Base-by-base conservation (phyloP, 2,329 filamentous ascomycete genomes). In the Plenodomus tracheiphilus region DNA sequence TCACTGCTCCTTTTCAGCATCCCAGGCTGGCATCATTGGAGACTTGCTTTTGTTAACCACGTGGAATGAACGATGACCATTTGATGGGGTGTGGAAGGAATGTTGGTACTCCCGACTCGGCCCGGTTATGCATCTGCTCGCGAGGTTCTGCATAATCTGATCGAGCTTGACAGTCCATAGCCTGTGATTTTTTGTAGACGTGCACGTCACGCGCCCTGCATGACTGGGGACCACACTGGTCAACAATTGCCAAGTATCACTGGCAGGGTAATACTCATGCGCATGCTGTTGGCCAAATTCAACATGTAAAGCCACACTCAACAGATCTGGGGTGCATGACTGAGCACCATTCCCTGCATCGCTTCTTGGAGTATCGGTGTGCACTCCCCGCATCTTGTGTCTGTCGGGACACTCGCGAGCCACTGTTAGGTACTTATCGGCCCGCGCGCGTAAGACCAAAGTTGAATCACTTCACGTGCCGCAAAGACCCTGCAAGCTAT, bases 51-150 rank as follows among this genome's bases (percentile, higher is more conserved):
- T n/a, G n/a, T n/a, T n/a, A n/a, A n/a, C n/a, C n/a, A n/a, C n/a
- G n/a, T n/a, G n/a, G n/a, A n/a, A n/a, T n/a, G n/a, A n/a, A n/a
- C n/a, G n/a, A n/a, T n/a, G n/a, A n/a, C n/a, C n/a, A n/a, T n/a
- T n/a, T n/a, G n/a, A n/a, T n/a, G n/a, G n/a, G n/a, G n/a, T n/a
- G n/a, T n/a, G n/a, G n/a, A n/a, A n/a, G n/a, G n/a, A 22, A 15
- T 38, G n/a, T 4, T 45, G 19, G 16, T 45, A 20, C 61, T 72
- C 10, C 64, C 62, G 8, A 48, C 46, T 17, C 63, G 60, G 49
- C 74, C 72, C 45, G 75, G 76, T 56, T 72, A 73, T 1, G 47
- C 46, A 2, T 51, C 54, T 2, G 58, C 75, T 5, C 32, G n/a
- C 16, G 15, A 41, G 7, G 16, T 28, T 39, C 36, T 20, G 16